phyloP scores from a whole-genome alignment of 2,329 filamentous ascomycete genomes.

The Zalaria sp. region DNA sequence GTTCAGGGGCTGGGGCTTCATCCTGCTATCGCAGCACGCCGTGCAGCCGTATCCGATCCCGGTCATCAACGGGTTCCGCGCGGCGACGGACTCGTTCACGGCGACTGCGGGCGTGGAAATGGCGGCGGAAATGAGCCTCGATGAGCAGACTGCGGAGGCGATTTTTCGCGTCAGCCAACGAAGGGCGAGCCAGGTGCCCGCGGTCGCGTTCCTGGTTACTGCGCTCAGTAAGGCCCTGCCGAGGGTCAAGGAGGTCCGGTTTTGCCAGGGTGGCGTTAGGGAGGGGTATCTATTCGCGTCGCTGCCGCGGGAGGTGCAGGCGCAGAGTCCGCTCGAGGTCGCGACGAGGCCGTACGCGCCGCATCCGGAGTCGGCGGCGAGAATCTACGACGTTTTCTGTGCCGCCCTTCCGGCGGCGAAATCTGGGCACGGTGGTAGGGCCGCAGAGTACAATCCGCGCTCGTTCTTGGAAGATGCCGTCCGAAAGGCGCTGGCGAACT shows the following conservation, averaged over 20 bases:
- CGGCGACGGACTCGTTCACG: too few species aligned
- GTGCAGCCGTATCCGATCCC: conserved; percentile 71
- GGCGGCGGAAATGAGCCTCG: conserved; percentile 16
- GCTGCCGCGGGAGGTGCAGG: conserved; percentile 44
- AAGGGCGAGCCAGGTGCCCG: conserved; percentile 67
- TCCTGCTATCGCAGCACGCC: conserved; percentile 65
- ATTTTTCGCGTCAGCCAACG: conserved; percentile 67
- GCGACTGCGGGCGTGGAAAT: too few species aligned
- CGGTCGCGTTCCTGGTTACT: conserved; percentile 67
- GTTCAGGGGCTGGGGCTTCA: conserved; percentile 80
- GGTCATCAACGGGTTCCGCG: conserved; percentile 66
- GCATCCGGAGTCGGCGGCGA: conserved; percentile 27
- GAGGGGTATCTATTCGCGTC: conserved; percentile 70
- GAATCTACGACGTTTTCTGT: conserved; percentile 34
- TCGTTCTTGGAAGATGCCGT: conserved; percentile 22
- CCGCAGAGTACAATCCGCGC: background rate
- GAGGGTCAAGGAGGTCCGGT: conserved; percentile 58
- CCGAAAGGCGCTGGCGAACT: conserved; percentile 43
- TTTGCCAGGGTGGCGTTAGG: conserved; percentile 77
- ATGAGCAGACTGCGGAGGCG: conserved; percentile 11
- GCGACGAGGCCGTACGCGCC: conserved; percentile 40
- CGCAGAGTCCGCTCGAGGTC: conserved; percentile 51
- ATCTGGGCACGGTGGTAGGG: background rate
- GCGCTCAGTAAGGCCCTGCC: conserved; percentile 58
- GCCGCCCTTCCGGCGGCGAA: conserved; percentile 28